phyloP scores from a whole-genome alignment of 345 rosid species.

The Clarkia xantiana region DNA sequence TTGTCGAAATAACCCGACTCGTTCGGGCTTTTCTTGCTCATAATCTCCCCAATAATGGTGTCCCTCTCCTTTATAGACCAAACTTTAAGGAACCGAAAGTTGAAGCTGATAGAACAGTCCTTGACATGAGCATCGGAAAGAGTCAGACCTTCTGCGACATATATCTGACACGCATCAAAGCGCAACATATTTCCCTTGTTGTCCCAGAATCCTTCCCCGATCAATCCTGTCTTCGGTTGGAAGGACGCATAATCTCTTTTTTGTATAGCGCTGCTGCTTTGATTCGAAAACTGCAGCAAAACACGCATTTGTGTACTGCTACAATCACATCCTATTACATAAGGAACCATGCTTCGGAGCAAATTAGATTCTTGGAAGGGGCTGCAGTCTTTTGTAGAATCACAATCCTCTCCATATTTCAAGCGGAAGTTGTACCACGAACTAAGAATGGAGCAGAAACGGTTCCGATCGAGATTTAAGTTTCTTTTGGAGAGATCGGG shows the following conservation, averaged over 20 bases:
- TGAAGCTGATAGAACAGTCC: conserved; percentile 29
- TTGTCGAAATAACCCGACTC: conserved; percentile 20
- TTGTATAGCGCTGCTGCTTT: neutral
- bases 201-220: conserved; percentile 48
- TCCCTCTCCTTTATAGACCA: conserved; percentile 19
- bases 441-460: conserved; percentile 13
- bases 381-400: conserved; percentile 10
- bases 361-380: conserved; percentile 11
- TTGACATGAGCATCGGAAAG: conserved; percentile 23
- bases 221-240: conserved; percentile 9
- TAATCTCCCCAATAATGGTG: conserved; percentile 21
- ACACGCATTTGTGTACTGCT: conserved; percentile 8
- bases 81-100: conserved; percentile 19
- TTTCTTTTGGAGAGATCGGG: too few species aligned
- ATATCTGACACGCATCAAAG: conserved; percentile 20
- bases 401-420: conserved; percentile 10
- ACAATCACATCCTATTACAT: conserved; percentile 17
- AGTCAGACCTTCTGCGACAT: conserved; percentile 10
- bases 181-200: conserved; percentile 16
- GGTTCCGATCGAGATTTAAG: too few species aligned
- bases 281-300: conserved; percentile 9
- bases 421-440: conserved; percentile 10
- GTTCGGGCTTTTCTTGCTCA: conserved; percentile 12
- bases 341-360: conserved; percentile 11
- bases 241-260: too few species aligned